Conservation (phyloP, 2,329 filamentous ascomycete species). For the Fusarium graminum region DNA sequence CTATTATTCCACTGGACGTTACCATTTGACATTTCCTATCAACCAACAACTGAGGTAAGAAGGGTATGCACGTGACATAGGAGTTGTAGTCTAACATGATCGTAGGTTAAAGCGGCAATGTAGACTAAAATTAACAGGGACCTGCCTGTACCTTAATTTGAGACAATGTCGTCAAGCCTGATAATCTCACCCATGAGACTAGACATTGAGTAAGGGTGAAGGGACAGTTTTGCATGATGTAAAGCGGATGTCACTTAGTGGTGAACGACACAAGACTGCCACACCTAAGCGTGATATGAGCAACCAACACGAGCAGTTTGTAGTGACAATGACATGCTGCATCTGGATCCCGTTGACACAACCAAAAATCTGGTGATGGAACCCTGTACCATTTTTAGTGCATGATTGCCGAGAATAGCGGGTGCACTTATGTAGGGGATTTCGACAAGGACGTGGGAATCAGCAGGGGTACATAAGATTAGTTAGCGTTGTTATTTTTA, state of each 20-base stretch:
- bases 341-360: slow-evolving; percentile 3
- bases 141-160: slow-evolving; percentile 8
- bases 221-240: not conserved
- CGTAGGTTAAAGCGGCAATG: slow-evolving; percentile 14
- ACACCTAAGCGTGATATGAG: not conserved
- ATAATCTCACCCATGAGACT: slow-evolving; percentile 1
- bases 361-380: slow-evolving; percentile 24
- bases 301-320: slow-evolving; percentile 13
- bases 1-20: too few species aligned
- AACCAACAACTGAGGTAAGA: not conserved
- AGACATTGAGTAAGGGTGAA: not conserved
- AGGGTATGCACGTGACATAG: slow-evolving; percentile 20
- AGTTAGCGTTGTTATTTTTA: slow-evolving; percentile 44
- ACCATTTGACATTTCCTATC: not conserved
- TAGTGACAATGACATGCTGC: slow-evolving; percentile 2
- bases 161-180: slow-evolving; percentile 25
- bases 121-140: slow-evolving; percentile 9
- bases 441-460: slow-evolving; percentile 26
- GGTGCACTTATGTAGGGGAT: slow-evolving; percentile 27
- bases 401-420: slow-evolving; percentile 45
- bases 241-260: not conserved
- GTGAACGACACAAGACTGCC: too few species aligned
- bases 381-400: slow-evolving; percentile 35
- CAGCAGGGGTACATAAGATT: not conserved
- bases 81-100: slow-evolving; percentile 11